Base-by-base conservation (phyloP, 371 early-diverging fungal genomes). In the Mortierella polycephala region DNA sequence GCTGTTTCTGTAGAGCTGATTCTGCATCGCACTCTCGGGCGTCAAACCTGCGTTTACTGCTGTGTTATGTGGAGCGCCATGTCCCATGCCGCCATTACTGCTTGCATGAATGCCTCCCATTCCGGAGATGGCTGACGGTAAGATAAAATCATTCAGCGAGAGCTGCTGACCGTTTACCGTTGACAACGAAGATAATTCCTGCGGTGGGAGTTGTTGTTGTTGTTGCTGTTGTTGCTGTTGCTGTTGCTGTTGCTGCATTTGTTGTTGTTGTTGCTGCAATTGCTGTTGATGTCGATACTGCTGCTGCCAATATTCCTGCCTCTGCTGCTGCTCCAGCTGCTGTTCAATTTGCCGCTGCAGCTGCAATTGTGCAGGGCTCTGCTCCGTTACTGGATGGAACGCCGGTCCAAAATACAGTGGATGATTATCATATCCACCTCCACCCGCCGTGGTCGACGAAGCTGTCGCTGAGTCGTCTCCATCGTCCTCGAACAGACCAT, bases 281-380 rank as follows among this genome's bases (percentile, higher is more conserved):
- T 58, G 57, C 30, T 62, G 70, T n/a, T 69, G 69, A n/a, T 64
- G 64, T 16, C 63, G 70, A 41, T 63, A 57, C 37, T 70, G 70
- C 40, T 70, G 71, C 39, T 70, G 71, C 64, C 63, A 62, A 16
- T 64, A 58, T 14, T 70, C 63, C 30, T 62, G 64, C 5, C 69
- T 63, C 30, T 77, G 77, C 42, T 77, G 77, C 23, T 71, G 77
- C 14, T 79, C 80, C 13, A 79, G 57, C 51, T 74, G 74, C 42
- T 74, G 81, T 23, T 80, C 81, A 56, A 80, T 81, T 45, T 70
- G 74, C 7, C 79, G 49, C 23, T 73, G 73, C 14, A 82, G 64
- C 44, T 71, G 79, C 5, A 77, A 20, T 42, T 77, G 77, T 11
- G 69, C 77, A 5, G 69, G 74, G n/a, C 71, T 69, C 49, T 74